phyloP scores from a whole-genome alignment of 1,284 basidiomycete genomes.

The Exsudoporus floridanus region DNA sequence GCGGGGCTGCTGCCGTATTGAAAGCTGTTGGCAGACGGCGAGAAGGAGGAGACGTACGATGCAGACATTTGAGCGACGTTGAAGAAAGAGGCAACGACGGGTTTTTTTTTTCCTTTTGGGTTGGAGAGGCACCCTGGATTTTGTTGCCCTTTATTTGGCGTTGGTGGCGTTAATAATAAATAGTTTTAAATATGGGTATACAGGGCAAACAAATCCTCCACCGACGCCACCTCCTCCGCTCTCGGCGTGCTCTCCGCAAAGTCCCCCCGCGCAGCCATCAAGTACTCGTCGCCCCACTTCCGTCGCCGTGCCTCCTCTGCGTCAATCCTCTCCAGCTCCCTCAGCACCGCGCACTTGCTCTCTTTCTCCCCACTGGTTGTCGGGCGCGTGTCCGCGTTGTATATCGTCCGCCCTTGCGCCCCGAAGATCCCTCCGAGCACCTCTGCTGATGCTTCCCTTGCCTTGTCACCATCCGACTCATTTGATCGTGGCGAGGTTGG shows the following conservation, averaged over 20 bases:
- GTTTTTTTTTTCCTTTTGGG: constrained; percentile 49
- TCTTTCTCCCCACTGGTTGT: too few species aligned
- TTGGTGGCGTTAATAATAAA: constrained; percentile 26
- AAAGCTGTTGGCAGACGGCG: constrained; percentile 52
- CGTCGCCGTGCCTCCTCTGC: constrained; percentile 18
- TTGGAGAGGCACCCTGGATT: constrained; percentile 46
- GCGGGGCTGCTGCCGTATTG: constrained; percentile 64
- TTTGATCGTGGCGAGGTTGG: not conserved
- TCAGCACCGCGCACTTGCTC: constrained; percentile 3
- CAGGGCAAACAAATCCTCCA: constrained; percentile 40
- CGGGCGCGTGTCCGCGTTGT: constrained; percentile 15
- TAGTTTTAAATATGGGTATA: constrained; percentile 37
- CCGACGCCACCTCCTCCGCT: not conserved
- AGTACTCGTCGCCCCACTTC: not conserved
- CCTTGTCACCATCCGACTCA: not conserved
- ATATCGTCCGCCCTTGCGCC: constrained; percentile 32
- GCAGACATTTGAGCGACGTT: constrained; percentile 57
- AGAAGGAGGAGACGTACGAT: constrained; percentile 64
- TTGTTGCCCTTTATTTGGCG: constrained; percentile 34
- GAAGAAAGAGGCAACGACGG: constrained; percentile 29
- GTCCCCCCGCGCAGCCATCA: constrained; percentile 8
- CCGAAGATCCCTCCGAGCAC: constrained; percentile 3
- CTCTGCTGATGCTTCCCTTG: not conserved
- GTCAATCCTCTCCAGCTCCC: constrained; percentile 24
- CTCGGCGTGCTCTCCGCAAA: not conserved